Evolutionary conservation across 2,329 filamentous ascomycete genomes (phyloP).

Genomic region (Aschersonia sp.): DNA sequence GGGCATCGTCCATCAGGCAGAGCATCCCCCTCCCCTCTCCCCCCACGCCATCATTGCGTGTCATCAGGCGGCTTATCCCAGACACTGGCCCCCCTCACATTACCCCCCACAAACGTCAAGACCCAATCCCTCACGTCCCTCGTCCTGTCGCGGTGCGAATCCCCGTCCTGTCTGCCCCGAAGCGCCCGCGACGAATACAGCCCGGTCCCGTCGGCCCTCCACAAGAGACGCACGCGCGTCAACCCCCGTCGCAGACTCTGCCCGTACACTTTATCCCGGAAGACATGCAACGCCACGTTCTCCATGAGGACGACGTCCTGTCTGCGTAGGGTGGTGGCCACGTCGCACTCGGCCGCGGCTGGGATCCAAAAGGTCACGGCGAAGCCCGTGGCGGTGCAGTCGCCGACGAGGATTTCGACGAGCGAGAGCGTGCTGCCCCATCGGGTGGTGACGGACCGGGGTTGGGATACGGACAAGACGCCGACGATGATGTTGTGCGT

Average conservation of each 20-base stretch:
- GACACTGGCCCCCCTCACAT: constrained; percentile 7
- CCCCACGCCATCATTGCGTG: constrained; percentile 14
- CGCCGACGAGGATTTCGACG: constrained; percentile 67
- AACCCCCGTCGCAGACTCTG: constrained; percentile 62
- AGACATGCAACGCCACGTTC: constrained; percentile 66
- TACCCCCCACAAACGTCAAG: constrained; percentile 46
- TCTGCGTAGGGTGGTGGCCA: constrained; percentile 24
- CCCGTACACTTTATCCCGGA: constrained; percentile 66
- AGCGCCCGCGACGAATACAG: constrained; percentile 41
- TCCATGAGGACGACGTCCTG: constrained; percentile 69
- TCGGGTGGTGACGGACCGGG: constrained; percentile 53
- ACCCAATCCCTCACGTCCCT: constrained; percentile 63
- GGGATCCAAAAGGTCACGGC: constrained; percentile 73
- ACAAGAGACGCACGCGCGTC: constrained; percentile 55
- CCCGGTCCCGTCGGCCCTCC: constrained; percentile 34
- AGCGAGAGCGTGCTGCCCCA: constrained; percentile 50
- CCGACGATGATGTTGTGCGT: constrained; percentile 73
- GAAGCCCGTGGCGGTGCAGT: constrained; percentile 73
- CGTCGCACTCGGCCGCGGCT: constrained; percentile 13
- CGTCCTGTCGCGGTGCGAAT: constrained; percentile 48
- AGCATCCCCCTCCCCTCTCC: no score
- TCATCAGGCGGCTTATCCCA: constrained; percentile 28
- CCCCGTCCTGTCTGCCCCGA: constrained; percentile 12
- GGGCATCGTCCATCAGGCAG: no score
- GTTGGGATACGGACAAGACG: constrained; percentile 55